Base-by-base conservation (phyloP, 257 asterid species). In the Scutellaria barbata region DNA sequence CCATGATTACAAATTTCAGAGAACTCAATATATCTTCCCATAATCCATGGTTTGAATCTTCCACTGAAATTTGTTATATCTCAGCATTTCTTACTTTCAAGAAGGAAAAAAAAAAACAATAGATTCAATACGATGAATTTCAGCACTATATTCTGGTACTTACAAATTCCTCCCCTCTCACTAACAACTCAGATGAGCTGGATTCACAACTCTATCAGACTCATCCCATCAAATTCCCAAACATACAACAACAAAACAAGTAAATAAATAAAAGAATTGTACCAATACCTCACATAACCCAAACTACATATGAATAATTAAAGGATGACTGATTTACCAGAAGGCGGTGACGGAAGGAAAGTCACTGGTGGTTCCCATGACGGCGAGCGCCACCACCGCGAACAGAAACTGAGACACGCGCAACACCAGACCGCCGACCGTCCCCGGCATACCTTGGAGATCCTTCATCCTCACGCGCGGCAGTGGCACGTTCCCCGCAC, bases 301-400 rank as follows among this genome's bases (percentile, higher is more conserved):
- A 69, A 58, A 64, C 40, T 62, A 53, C 30, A 53, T 16, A 60
- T 13, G 22, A 41, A 57, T 20, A 22, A 33, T 25, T 5, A 67
- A 53, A 74, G 54, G 53, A 68, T 3, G 20, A 56, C 25, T 48
- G 33, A 42, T 66, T 79, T 85, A 95, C 99, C 98, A 87, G 85
- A 95, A 95, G 63, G 99, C 97, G 10, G 99, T 92, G 78, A 92
- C 99, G n/a, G 98, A 95, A 41, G 98, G 95, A 78, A 95, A 95
- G 74, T 95, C 99, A 46, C 81, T 79, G 70, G 99, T 89, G 79
- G 97, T 85, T 50, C 92, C 89, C 99, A 95, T 95, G 78, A 95
- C 95, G 66, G 81, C 69, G 61, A 95, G 86, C 57, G 98, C 90
- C 25, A 85, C 89, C 61, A 52, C 86, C 58, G 98, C 98, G 78